A percentile compares a stretch with the other conserved stretches of the same genome.
These are phyloP conservation scores for Neoboletus subvelutipes DNA, from an alignment of 768 basidiomycete genomes.

Conservation along the genomic window DNA sequence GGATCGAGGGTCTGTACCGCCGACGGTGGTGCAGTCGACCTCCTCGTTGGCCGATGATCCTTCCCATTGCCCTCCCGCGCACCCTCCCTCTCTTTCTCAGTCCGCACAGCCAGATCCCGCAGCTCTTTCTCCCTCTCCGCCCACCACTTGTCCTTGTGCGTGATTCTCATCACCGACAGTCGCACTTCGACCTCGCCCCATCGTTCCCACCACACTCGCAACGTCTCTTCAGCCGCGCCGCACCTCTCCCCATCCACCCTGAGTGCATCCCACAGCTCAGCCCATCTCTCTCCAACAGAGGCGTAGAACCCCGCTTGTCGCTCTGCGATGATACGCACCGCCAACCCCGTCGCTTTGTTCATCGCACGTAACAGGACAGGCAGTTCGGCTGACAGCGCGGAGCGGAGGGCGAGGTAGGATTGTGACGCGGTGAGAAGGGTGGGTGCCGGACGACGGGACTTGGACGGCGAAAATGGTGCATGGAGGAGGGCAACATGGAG, in stretches of 20 bases:
- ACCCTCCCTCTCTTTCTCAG: constrained; percentile 18
- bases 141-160: constrained; percentile 38
- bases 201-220: constrained; percentile 66
- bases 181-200: constrained; percentile 65
- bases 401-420: constrained; percentile 74
- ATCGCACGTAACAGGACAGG: constrained; percentile 61
- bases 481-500: constrained; percentile 70
- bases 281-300: constrained; percentile 65
- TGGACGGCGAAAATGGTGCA: constrained; percentile 58
- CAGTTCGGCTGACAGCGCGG: constrained; percentile 68
- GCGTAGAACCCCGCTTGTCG: constrained; percentile 62
- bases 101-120: constrained; percentile 18
- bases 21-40: constrained; percentile 18
- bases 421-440: constrained; percentile 70
- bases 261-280: constrained; percentile 83
- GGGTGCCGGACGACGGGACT: constrained; percentile 55
- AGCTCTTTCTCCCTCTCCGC: constrained; percentile 27
- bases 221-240: constrained; percentile 65
- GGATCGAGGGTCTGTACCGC: constrained; percentile 21
- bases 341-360: constrained; percentile 55
- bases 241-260: constrained; percentile 69
- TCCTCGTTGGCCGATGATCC: constrained; percentile 18
- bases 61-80: constrained; percentile 11
- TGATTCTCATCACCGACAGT: constrained; percentile 38
- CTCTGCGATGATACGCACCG: constrained; percentile 50